A percentile compares a stretch with the other conserved stretches of the same genome.
These are phyloP conservation scores for Royoungia palumana DNA, from an alignment of 768 basidiomycete genomes.

Conservation along the genomic window DNA sequence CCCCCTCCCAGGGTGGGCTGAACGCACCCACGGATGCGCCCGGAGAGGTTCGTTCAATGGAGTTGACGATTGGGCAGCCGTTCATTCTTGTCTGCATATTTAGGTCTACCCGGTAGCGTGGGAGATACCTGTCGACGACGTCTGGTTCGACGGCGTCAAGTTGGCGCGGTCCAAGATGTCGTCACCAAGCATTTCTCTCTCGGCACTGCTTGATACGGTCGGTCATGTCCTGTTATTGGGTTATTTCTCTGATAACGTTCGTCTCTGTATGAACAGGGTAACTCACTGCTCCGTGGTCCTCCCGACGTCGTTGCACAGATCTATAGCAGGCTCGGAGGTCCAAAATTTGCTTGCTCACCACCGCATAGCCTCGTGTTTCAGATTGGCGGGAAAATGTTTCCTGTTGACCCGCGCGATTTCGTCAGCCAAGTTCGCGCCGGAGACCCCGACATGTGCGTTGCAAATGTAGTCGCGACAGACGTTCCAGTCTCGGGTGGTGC, in stretches of 20 bases:
- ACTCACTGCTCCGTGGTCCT: conserved; percentile 74
- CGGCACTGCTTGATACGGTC: conserved; percentile 73
- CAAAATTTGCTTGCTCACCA: conserved; percentile 53
- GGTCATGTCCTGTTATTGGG: neutral
- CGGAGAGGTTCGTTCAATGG: conserved; percentile 47
- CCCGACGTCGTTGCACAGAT: conserved; percentile 59
- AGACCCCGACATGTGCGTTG: conserved; percentile 42
- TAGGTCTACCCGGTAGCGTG: conserved; percentile 64
- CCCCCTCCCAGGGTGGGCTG: conserved; percentile 49
- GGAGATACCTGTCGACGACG: conserved; percentile 70
- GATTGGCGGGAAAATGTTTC: conserved; percentile 66
- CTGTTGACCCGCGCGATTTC: conserved; percentile 76
- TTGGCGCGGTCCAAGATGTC: conserved; percentile 56
- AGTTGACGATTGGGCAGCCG: neutral
- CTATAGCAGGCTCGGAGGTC: conserved; percentile 36
- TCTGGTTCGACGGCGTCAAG: conserved; percentile 63
- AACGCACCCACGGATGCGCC: conserved; percentile 53
- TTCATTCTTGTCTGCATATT: conserved; percentile 1
- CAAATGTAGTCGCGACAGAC: conserved; percentile 62
- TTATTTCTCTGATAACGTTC: neutral
- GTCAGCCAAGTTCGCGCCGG: conserved; percentile 39
- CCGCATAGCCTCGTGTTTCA: conserved; percentile 65
- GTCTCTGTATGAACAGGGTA: conserved; percentile 50
- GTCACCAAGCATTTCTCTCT: conserved; percentile 47
- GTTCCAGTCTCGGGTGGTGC: conserved; percentile 47